Percentiles rank a stretch among this genome's conserved stretches.
phyloP scores from a whole-genome alignment of 495 filamentous ascomycete genomes.

The Trichocladium uniseriatum region DNA sequence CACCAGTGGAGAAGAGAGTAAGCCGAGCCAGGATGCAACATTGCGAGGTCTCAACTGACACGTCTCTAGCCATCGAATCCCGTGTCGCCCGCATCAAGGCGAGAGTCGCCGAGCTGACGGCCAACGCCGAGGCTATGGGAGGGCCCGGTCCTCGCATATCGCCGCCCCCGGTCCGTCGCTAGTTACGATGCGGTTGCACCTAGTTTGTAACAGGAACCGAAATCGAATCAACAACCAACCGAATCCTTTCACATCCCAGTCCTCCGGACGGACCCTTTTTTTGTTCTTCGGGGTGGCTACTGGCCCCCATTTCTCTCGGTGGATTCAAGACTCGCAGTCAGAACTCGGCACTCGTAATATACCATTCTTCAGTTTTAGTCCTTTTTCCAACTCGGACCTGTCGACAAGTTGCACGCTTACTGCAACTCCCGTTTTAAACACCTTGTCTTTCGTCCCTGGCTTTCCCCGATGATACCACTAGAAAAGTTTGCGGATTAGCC shows the following conservation, averaged over 20 bases:
- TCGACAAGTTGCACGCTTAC: background rate
- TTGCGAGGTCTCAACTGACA: background rate
- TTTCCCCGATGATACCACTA: conserved; percentile 21
- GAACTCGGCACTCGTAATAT: conserved; percentile 10
- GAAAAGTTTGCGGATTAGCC: conserved; percentile 13
- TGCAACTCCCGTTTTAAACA: background rate
- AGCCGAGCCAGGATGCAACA: conserved; percentile 30
- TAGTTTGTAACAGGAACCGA: background rate
- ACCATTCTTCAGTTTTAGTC: conserved; percentile 7
- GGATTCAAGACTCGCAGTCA: background rate
- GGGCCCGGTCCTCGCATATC: conserved; percentile 5
- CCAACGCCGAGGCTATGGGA: conserved; percentile 37
- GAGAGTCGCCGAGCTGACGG: conserved; percentile 86
- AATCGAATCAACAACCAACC: background rate
- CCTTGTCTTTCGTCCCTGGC: conserved; percentile 7
- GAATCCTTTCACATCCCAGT: background rate
- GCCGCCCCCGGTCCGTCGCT: conserved; percentile 21
- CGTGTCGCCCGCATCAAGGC: conserved; percentile 97
- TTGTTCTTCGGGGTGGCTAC: background rate
- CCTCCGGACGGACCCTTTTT: background rate
- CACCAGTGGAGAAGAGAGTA: conserved; percentile 85
- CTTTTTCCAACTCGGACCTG: background rate
- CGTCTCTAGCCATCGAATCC: conserved; percentile 73
- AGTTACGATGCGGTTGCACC: conserved; percentile 10
- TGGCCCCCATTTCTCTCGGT: background rate